Evolutionary conservation across 345 rosid genomes (phyloP).

Genomic region (Citrus maxima): DNA sequence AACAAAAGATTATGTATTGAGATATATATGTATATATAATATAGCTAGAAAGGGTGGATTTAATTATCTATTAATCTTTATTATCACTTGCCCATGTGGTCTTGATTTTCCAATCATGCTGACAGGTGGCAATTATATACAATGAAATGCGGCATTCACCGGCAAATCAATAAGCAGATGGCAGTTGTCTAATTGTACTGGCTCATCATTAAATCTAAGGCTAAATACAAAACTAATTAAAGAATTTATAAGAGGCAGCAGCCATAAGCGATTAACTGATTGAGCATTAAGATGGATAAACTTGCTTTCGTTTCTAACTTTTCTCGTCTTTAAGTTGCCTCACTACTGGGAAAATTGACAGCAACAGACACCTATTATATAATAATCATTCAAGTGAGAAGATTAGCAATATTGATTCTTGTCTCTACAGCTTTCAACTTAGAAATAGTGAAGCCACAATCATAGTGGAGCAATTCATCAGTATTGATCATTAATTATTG

Average conservation of each 20-base stretch:
- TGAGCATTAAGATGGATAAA: not conserved
- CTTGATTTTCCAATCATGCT: constrained; percentile 9
- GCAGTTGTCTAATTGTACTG: not conserved
- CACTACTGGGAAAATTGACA: not conserved
- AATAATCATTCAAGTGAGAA: not conserved
- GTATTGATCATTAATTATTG: too few species aligned
- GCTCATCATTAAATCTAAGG: not conserved
- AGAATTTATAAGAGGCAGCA: not conserved
- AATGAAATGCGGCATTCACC: not conserved
- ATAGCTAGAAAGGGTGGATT: not conserved
- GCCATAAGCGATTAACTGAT: not conserved
- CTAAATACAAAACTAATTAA: not conserved
- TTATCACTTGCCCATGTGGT: constrained; percentile 5
- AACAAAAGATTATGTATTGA: not conserved
- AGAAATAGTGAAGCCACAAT: too few species aligned
- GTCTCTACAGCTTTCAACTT: not conserved
- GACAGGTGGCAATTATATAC: not conserved
- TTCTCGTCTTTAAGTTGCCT: not conserved
- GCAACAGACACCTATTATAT: not conserved
- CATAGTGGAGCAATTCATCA: not conserved
- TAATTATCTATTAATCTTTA: not conserved
- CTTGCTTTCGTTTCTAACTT: not conserved
- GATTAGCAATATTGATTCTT: not conserved
- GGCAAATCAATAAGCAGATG: constrained; percentile 4
- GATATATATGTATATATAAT: too few species aligned